Conservation (phyloP, 2,329 filamentous ascomycete genomes). For the Clarireedia paspali region DNA sequence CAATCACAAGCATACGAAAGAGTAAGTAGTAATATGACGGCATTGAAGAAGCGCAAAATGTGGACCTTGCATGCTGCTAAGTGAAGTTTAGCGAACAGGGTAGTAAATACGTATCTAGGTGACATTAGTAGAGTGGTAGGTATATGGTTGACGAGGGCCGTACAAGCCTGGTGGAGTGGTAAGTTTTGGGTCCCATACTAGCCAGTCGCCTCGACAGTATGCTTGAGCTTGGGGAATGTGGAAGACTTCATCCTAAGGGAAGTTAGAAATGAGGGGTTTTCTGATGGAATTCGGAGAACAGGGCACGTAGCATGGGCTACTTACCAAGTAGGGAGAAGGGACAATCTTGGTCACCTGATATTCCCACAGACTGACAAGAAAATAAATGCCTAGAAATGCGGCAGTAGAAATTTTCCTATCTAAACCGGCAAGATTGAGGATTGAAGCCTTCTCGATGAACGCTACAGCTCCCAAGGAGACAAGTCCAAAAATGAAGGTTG, state of each 20-base stretch:
- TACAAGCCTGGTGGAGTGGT: constrained; percentile 89
- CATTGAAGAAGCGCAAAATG: constrained; percentile 43
- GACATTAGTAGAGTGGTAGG: constrained; percentile 16
- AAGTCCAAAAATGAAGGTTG: background rate
- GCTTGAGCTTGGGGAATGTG: constrained; percentile 86
- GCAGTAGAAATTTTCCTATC: background rate
- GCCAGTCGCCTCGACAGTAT: constrained; percentile 70
- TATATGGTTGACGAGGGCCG: constrained; percentile 26
- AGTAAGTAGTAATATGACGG: constrained; percentile 36
- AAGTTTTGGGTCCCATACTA: constrained; percentile 90
- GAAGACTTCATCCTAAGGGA: constrained; percentile 68
- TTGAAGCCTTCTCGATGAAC: background rate
- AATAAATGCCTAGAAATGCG: background rate
- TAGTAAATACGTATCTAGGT: constrained; percentile 40
- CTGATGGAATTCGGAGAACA: background rate
- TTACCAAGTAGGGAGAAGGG: constrained; percentile 25
- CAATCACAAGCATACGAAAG: constrained; percentile 27
- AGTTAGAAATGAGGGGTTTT: background rate
- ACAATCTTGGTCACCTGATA: constrained; percentile 23
- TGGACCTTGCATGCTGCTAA: constrained; percentile 32
- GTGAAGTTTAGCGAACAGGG: constrained; percentile 31
- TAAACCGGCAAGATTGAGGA: background rate
- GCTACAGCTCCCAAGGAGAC: background rate
- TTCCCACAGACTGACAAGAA: constrained; percentile 18
- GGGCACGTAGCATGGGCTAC: background rate